Base-by-base conservation (phyloP, 2,329 filamentous ascomycete genomes). In the Akanthomyces dipterigenus region DNA sequence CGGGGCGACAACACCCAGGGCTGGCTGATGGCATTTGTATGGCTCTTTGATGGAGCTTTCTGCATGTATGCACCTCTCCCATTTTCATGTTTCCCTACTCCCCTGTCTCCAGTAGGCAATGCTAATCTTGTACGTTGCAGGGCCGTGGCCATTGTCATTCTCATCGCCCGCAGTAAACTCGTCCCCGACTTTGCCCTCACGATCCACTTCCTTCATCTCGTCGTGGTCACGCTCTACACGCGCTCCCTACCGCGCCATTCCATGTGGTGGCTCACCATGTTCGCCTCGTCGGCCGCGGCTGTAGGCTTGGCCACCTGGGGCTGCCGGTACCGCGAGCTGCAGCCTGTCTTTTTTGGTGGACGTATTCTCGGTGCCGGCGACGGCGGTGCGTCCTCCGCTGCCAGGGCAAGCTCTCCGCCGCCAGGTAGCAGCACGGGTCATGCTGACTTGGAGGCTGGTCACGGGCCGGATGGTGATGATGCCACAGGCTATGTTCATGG, bases 171-270 rank as follows among this genome's bases (percentile, higher is more conserved):
- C 64, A 95, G 89, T 53, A 98, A 98, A 74, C 88, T 98, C 63
- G 90, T 98, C 55, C 91, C 91, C 67, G 95, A 99, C 76, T 99
- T 98, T 73, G 90, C 91, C 36, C 79, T 97, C 26, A 96, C 93
- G 2, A 83, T 97, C 20, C 91, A 96, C 77, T 83, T 90, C 72
- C 78, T 96, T 46, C 90, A 96, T 72, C 83, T 96, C 58, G 65
- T 95, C 68, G 75, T 91, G 68, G 90, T 90, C 31, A 88, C 87
- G 22, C 73, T 96, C 38, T 96, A 96, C 75, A 88, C 90, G 3
- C 86, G 86, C 69, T 82, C 84, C 11, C 72, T 98, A 31, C 95
- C 95, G 1, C 80, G 82, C 11, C 88, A 93, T 72, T 76, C 86
- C 65, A 88, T 96, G 69, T 99, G 95, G 95, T 99, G 95, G 93